phyloP scores from a whole-genome alignment of 2,329 filamentous ascomycete species.

The Albophoma yamanashiensis region DNA sequence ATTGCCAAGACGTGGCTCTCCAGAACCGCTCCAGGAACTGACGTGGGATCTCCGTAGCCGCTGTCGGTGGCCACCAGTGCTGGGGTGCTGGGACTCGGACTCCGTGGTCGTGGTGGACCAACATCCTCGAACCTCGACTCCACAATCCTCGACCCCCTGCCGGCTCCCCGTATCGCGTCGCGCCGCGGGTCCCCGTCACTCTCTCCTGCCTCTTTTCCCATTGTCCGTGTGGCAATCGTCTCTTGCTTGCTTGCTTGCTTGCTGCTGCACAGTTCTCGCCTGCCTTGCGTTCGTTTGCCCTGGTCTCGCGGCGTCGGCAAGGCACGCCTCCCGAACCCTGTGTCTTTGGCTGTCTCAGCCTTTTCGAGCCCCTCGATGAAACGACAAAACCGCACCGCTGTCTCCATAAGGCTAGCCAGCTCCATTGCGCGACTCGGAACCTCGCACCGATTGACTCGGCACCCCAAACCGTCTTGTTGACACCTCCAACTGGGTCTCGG shows the following conservation, averaged over 20 bases:
- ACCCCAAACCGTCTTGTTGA: not conserved
- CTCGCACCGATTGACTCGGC: not conserved
- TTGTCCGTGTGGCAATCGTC: not conserved
- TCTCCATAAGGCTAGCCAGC: slow-evolving; percentile 7
- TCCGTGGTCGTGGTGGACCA: not conserved
- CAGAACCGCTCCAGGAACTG: not conserved
- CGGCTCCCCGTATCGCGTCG: not conserved
- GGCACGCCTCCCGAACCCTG: not conserved
- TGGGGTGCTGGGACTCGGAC: too few species aligned
- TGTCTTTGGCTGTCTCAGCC: slow-evolving; percentile 8
- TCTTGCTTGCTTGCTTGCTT: not conserved
- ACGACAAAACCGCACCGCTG: slow-evolving; percentile 8
- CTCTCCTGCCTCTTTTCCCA: not conserved
- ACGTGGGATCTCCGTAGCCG: not conserved
- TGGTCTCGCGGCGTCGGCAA: not conserved
- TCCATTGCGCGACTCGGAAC: not conserved
- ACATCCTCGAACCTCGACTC: not conserved
- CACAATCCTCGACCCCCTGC: not conserved
- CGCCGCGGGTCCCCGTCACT: not conserved
- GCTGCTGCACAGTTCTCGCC: not conserved
- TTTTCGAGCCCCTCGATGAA: slow-evolving; percentile 13
- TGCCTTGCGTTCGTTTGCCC: not conserved
- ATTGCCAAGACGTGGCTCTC: not conserved
- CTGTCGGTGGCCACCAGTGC: not conserved
- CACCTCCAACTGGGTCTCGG: slow-evolving; percentile 1